Conservation (phyloP, 768 basidiomycete genomes). For the Termitomyces sp. region DNA sequence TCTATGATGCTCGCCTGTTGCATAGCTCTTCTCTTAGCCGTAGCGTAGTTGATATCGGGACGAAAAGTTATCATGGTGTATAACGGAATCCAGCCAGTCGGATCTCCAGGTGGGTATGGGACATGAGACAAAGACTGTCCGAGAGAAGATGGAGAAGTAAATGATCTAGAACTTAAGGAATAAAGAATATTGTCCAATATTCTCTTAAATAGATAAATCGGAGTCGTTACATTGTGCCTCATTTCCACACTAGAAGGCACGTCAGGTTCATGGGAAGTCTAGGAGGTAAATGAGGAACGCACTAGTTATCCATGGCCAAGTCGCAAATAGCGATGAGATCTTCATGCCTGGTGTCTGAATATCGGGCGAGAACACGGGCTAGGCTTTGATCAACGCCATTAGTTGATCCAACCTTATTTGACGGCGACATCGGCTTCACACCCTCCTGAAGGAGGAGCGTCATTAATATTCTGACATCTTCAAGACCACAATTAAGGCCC, state of each 20-base stretch:
- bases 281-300: slow-evolving; percentile 32
- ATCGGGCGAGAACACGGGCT: slow-evolving; percentile 66
- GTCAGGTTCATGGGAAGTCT: slow-evolving; percentile 15
- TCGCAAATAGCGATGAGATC: slow-evolving; percentile 90
- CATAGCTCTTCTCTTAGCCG: slow-evolving; percentile 66
- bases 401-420: slow-evolving; percentile 26
- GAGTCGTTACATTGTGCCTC: slow-evolving; percentile 88
- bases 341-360: slow-evolving; percentile 79
- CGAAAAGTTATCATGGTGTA: slow-evolving; percentile 99
- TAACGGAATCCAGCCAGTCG: slow-evolving; percentile 83
- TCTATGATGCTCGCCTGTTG: slow-evolving; percentile 67
- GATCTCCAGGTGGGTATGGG: slow-evolving; percentile 58
- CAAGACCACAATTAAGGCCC: slow-evolving; percentile 95
- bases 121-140: slow-evolving; percentile 43
- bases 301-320: slow-evolving; percentile 98
- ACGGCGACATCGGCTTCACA: slow-evolving; percentile 47
- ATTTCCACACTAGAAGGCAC: slow-evolving; percentile 75
- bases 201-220: slow-evolving; percentile 76
- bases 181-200: slow-evolving; percentile 74
- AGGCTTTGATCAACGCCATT: slow-evolving; percentile 52
- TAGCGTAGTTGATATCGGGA: slow-evolving; percentile 89
- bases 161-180: slow-evolving; percentile 50
- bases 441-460: slow-evolving; percentile 69
- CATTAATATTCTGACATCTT: slow-evolving; percentile 91
- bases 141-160: slow-evolving; percentile 44